These are phyloP conservation scores for Medicago lupulina DNA, from an alignment of 306 rosid species.

Conservation along the genomic window DNA sequence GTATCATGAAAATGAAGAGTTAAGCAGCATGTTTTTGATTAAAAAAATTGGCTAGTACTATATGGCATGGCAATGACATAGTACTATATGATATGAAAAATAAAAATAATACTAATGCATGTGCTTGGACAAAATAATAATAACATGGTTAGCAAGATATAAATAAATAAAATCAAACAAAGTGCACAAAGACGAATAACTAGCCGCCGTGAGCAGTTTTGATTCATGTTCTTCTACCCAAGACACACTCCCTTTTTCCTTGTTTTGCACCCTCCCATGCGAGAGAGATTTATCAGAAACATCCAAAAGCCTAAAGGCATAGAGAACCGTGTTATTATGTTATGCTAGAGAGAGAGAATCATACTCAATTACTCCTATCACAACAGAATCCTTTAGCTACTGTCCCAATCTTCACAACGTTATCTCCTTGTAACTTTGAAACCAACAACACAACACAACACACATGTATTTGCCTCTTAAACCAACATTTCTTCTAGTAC, in stretches of 20 bases:
- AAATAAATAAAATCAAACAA: constrained; percentile 51
- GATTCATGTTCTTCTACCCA: constrained; percentile 42
- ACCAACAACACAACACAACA: not conserved
- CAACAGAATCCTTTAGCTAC: constrained; percentile 60
- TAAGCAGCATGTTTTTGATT: too few species aligned
- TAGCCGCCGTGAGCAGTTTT: constrained; percentile 55
- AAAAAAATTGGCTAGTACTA: too few species aligned
- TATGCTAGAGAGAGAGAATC: not conserved
- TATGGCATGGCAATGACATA: too few species aligned
- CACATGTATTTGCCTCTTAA: constrained; percentile 41
- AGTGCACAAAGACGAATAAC: constrained; percentile 59
- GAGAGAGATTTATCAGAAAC: constrained; percentile 50
- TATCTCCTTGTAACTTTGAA: constrained; percentile 72
- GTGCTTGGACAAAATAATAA: not conserved
- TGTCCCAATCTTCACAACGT: constrained; percentile 83
- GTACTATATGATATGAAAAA: too few species aligned
- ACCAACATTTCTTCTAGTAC: not conserved
- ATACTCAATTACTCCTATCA: constrained; percentile 5
- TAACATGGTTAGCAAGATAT: constrained; percentile 36
- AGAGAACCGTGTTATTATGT: constrained; percentile 81
- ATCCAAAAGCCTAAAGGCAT: constrained; percentile 70
- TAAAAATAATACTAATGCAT: not conserved
- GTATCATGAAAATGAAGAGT: too few species aligned
- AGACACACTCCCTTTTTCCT: constrained; percentile 39
- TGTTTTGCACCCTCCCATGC: constrained; percentile 38